A percentile compares a stretch with the other conserved stretches of the same genome.
These are phyloP conservation scores for Talaromyces funiculosus DNA, from an alignment of 2,329 filamentous ascomycete genomes.

Conservation along the genomic window DNA sequence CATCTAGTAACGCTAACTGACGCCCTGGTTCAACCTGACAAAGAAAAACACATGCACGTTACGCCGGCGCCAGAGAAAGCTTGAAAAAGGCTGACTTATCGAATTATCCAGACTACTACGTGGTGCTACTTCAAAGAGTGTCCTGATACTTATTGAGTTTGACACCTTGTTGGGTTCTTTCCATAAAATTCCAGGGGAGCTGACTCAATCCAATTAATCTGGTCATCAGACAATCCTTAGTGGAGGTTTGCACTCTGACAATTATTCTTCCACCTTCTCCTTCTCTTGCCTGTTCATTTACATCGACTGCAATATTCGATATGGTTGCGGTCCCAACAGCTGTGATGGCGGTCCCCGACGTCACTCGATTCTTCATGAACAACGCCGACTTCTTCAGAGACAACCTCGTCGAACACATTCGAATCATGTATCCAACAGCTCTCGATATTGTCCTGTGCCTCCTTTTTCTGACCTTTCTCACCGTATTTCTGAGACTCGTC, in stretches of 20 bases:
- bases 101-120: background rate
- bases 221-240: background rate
- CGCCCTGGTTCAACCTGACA: background rate
- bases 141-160: background rate
- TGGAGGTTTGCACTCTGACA: background rate
- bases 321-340: background rate
- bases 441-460: background rate
- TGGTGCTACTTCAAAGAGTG: too few relatives aligned
- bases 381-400: background rate
- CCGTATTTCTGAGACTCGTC: constrained; percentile 7
- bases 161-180: too few relatives aligned
- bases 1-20: background rate
- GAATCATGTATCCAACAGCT: background rate
- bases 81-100: background rate
- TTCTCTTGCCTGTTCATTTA: background rate
- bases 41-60: background rate
- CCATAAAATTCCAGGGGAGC: too few relatives aligned
- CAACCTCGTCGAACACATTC: background rate
- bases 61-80: background rate
- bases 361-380: background rate
- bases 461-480: background rate
- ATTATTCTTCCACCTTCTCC: background rate
- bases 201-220: too few relatives aligned
- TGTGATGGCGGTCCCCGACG: background rate
- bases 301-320: background rate